A percentile compares a stretch with the other conserved stretches of the same genome.
Evolutionary conservation across 805 yeast species (phyloP).

Genomic region (Cyberlindnera misumaiensis): DNA sequence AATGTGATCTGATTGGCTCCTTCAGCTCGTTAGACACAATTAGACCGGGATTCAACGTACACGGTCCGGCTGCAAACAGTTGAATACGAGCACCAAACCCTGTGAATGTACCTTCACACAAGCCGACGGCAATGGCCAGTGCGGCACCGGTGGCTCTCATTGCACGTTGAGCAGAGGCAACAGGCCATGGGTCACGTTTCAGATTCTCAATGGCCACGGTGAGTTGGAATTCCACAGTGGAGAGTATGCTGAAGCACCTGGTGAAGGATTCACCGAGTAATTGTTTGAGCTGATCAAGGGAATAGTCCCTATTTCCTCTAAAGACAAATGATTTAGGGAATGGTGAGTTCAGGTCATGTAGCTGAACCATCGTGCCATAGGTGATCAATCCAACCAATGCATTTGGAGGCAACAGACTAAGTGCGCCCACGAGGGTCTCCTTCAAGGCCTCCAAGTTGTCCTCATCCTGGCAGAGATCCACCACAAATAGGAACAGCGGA

Average conservation of each 20-base stretch:
- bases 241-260: constrained; percentile 67
- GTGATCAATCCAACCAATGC: constrained; percentile 85
- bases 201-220: constrained; percentile 74
- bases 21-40: constrained; percentile 87
- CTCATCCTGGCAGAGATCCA: constrained; percentile 84
- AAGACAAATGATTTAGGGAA: constrained; percentile 75
- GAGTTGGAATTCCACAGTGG: constrained; percentile 76
- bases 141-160: constrained; percentile 93
- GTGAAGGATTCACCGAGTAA: constrained; percentile 44
- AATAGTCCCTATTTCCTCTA: constrained; percentile 83
- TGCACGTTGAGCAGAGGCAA: constrained; percentile 77
- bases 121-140: constrained; percentile 70
- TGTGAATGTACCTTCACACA: constrained; percentile 76
- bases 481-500: constrained; percentile 78
- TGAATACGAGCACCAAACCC: constrained; percentile 85
- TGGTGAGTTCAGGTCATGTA: constrained; percentile 70
- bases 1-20: constrained; percentile 96
- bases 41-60: constrained; percentile 91
- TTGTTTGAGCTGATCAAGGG: constrained; percentile 46
- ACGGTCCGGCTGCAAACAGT: constrained; percentile 90
- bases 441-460: constrained; percentile 81
- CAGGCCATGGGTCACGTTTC: constrained; percentile 82
- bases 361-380: constrained; percentile 83
- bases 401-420: constrained; percentile 81
- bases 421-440: constrained; percentile 68